A percentile compares a stretch with the other conserved stretches of the same genome.
phyloP scores from a whole-genome alignment of 768 basidiomycete genomes.

The Hypsizygus marmoreus region DNA sequence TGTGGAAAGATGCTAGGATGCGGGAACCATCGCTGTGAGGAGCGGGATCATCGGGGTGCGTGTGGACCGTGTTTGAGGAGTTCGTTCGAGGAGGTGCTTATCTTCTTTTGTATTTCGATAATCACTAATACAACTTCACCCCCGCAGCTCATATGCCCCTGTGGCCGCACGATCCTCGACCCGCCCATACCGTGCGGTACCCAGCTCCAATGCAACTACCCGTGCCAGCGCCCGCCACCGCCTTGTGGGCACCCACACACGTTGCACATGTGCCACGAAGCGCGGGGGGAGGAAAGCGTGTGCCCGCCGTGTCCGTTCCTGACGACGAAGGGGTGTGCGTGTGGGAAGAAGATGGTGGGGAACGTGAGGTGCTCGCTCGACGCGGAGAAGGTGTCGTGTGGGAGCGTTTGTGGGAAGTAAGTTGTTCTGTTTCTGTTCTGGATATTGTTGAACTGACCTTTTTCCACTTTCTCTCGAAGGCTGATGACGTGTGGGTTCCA shows the following conservation, averaged over 20 bases:
- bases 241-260: conserved; percentile 82
- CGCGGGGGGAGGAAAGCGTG: conserved; percentile 39
- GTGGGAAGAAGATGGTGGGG: conserved; percentile 79
- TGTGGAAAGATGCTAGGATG: conserved; percentile 76
- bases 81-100: conserved; percentile 85
- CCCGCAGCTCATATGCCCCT: conserved; percentile 71
- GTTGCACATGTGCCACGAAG: conserved; percentile 83
- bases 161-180: conserved; percentile 83
- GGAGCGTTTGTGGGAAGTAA: conserved; percentile 75
- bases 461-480: conserved; percentile 29
- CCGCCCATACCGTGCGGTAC: conserved; percentile 92
- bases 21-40: conserved; percentile 79
- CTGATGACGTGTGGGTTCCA: conserved; percentile 87
- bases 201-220: conserved; percentile 72
- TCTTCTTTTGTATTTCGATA: neutral
- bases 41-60: conserved; percentile 76
- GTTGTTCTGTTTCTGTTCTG: conserved; percentile 21
- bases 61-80: conserved; percentile 87
- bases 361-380: conserved; percentile 86
- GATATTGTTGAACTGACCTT: neutral
- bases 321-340: conserved; percentile 79
- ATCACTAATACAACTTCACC: conserved; percentile 2
- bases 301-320: conserved; percentile 92
- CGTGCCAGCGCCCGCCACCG: conserved; percentile 69
- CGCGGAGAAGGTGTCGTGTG: conserved; percentile 80